Evolutionary conservation across 805 yeast species (phyloP), one percentile per base, ranked within the genome.

Genomic region (Saccharomycopsis oosterbeekiorum): DNA sequence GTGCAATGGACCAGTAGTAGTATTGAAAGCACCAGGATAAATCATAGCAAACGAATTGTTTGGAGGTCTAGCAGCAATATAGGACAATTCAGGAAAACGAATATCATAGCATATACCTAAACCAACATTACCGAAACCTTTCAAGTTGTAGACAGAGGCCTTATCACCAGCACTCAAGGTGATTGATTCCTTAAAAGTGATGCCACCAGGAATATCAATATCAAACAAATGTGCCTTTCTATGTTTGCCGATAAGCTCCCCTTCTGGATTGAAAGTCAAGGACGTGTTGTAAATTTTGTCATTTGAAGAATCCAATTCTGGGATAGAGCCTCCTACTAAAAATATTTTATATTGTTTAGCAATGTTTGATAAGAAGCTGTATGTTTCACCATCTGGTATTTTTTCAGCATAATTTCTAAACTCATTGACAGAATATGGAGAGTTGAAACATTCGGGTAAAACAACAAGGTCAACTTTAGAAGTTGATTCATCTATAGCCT

Each of bases 391-490:
- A 1, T 75, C 71, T 5, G 96, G 96, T 53, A 94, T 88, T n/a
- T 72, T 67, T 72, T 94, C 99, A 2, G 97, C 92, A 70, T 94
- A 93, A 62, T 89, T 84, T 5, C 88, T 82, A 73, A 94, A 94
- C 64, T 92, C 86, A 62, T 82, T 82, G 36, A 90, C 96, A 0
- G 96, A 83, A 70, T 94, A 94, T 2, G 98, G 98, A 1, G 97
- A 89, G 72, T 93, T 94, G 81, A 92, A 93, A 75, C 97, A 91
- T 75, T 94, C 98, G 9, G 99, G 99, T 39, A 94, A 76, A 65
- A 94, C 89, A 11, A 94, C 81, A 51, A 93, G 76, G 68, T 92
- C 88, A 8, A 86, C 81, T 8, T 84, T 81, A 26, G 73, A 69
- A 17, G 83, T 78, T 26, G 86, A 84, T 60, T 76, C 70, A 12